Conservation (phyloP, 176 grass and related monocot species). For the Triticum timopheevii region DNA sequence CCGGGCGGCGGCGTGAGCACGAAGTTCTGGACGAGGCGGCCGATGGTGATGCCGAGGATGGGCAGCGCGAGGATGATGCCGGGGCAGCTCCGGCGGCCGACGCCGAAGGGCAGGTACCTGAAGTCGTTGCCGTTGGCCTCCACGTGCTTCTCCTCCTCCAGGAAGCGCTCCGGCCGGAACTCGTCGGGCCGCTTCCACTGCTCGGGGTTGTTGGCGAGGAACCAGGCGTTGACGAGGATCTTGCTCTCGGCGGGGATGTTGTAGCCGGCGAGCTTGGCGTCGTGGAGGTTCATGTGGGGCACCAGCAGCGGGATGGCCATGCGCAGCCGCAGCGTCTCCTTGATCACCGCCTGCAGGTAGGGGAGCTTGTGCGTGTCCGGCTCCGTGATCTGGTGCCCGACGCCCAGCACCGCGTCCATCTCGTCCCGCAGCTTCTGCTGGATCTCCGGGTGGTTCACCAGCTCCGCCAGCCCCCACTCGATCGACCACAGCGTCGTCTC, state of each 20-base stretch:
- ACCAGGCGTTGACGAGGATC: constrained; percentile 84
- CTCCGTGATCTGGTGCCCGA: constrained; percentile 54
- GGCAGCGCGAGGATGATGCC: constrained; percentile 82
- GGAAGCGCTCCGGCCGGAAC: constrained; percentile 75
- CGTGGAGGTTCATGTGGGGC: constrained; percentile 82
- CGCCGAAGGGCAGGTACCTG: constrained; percentile 74
- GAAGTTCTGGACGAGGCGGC: constrained; percentile 77
- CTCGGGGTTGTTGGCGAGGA: constrained; percentile 69
- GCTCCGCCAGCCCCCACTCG: constrained; percentile 96
- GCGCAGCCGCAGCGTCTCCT: constrained; percentile 80
- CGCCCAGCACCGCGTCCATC: constrained; percentile 56
- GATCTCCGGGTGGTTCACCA: constrained; percentile 90
- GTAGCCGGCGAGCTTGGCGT: constrained; percentile 73
- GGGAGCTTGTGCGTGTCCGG: constrained; percentile 67
- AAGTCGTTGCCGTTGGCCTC: constrained; percentile 82
- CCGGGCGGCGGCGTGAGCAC: constrained; percentile 59
- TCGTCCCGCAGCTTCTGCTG: constrained; percentile 64
- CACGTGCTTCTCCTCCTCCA: constrained; percentile 75
- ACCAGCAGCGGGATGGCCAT: constrained; percentile 83
- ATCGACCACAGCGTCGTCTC: constrained; percentile 99
- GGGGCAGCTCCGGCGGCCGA: constrained; percentile 71
- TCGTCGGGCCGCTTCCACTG: constrained; percentile 59
- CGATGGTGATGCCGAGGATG: constrained; percentile 80
- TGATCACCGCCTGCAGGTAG: constrained; percentile 77
- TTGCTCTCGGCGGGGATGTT: constrained; percentile 83